Evolutionary conservation across 139 green algal genomes (phyloP).

Genomic region (Tetraselmis striata): DNA sequence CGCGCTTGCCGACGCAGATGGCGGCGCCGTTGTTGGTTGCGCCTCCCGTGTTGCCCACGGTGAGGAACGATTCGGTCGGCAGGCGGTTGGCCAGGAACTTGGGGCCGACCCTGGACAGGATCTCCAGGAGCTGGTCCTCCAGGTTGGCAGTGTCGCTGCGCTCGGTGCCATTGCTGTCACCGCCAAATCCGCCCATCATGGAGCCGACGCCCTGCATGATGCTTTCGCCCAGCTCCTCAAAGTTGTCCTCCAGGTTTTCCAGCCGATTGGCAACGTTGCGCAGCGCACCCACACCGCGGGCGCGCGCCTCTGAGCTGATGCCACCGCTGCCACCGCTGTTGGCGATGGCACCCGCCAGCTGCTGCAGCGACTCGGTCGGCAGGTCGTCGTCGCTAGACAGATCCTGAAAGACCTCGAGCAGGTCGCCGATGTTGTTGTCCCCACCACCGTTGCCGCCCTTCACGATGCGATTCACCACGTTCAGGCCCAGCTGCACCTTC

Average conservation of each 20-base stretch:
- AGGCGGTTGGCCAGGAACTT: background rate
- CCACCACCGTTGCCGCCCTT: background rate
- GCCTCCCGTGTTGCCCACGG: background rate
- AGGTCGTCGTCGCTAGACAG: background rate
- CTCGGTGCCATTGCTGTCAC: background rate
- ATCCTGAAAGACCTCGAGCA: background rate
- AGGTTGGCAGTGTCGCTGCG: background rate
- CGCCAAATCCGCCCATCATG: background rate
- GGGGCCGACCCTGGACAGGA: background rate
- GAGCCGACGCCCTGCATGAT: background rate
- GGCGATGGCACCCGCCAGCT: background rate
- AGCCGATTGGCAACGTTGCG: background rate
- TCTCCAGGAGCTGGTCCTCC: background rate
- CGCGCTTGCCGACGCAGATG: background rate
- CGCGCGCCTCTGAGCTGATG: background rate
- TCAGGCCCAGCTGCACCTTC: background rate
- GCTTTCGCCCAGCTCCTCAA: background rate
- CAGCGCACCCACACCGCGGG: background rate
- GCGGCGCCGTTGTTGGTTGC: background rate
- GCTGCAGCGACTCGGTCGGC: background rate
- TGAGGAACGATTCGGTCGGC: background rate
- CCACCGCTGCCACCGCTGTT: too few relatives aligned
- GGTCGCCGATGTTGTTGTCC: background rate
- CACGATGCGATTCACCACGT: background rate
- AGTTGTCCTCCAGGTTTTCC: background rate